Conservation (phyloP, 139 green algal genomes). For the Desmodesmus armatus region DNA sequence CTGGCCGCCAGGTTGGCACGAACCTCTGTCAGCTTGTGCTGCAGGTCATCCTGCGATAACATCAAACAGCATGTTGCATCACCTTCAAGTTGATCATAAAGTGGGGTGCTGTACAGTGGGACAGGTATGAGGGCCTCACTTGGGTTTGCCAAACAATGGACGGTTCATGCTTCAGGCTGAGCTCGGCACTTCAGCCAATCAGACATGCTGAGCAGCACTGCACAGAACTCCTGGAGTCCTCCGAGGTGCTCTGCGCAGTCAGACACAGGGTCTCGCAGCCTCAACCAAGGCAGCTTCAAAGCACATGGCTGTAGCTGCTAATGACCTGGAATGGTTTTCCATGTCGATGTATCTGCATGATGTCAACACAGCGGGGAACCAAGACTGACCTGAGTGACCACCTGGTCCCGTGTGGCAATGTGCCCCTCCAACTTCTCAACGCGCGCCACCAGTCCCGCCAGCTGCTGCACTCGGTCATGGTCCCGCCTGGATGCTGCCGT, state of each 20-base stretch:
- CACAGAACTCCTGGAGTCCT: neutral
- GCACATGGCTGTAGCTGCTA: neutral
- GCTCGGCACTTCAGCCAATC: too few relatives aligned
- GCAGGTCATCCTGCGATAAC: constrained; percentile 9
- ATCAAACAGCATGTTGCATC: neutral
- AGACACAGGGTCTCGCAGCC: neutral
- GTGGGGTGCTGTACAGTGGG: neutral
- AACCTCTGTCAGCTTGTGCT: constrained; percentile 2
- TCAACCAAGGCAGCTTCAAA: neutral
- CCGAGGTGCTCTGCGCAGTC: too few relatives aligned
- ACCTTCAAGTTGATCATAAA: neutral
- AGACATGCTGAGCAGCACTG: neutral
- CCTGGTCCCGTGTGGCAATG: constrained; percentile 13
- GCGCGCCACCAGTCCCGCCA: neutral
- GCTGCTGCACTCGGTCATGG: too few relatives aligned
- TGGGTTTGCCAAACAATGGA: too few relatives aligned
- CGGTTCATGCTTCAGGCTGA: too few relatives aligned
- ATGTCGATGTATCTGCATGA: neutral
- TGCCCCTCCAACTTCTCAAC: constrained; percentile 10
- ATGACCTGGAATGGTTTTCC: neutral
- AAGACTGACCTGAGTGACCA: constrained; percentile 12
- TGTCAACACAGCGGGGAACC: neutral
- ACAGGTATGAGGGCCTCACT: too few relatives aligned
- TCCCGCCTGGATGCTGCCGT: neutral
- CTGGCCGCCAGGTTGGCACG: neutral